Conservation (phyloP, 805 yeast species). For the Candida montana region DNA sequence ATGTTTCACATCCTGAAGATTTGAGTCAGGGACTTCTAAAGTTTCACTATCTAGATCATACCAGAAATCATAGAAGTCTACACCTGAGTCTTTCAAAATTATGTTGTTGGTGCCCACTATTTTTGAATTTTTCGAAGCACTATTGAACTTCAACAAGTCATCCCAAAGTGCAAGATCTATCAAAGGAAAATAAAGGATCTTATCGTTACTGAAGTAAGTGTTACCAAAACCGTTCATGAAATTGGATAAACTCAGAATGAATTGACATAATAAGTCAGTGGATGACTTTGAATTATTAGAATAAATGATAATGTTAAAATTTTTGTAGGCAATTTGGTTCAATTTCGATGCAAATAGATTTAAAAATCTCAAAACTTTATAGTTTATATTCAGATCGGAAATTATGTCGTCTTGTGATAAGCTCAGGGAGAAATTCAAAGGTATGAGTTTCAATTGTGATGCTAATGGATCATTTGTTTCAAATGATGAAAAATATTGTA, state of each 20-base stretch:
- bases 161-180: conserved; percentile 57
- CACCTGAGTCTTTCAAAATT: conserved; percentile 45
- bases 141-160: conserved; percentile 27
- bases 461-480: conserved; percentile 29
- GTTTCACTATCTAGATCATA: conserved; percentile 53
- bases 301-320: conserved; percentile 35
- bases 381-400: conserved; percentile 23
- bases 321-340: conserved; percentile 33
- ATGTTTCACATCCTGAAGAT: conserved; percentile 10
- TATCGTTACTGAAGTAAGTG: conserved; percentile 39
- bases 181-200: conserved; percentile 46
- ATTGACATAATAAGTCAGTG: conserved; percentile 37
- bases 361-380: conserved; percentile 24
- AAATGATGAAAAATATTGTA: conserved; percentile 27
- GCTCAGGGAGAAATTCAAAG: conserved; percentile 24
- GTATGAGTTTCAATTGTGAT: conserved; percentile 29
- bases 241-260: conserved; percentile 38
- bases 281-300: conserved; percentile 26
- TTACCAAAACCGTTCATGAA: conserved; percentile 35
- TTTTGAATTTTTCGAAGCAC: conserved; percentile 24
- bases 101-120: conserved; percentile 68
- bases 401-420: conserved; percentile 16
- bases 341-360: conserved; percentile 29
- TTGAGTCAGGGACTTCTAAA: conserved; percentile 7
- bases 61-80: conserved; percentile 53